Percentiles rank a stretch among this genome's conserved stretches.
phyloP scores from a whole-genome alignment of 441 rosid species.

The Arabidopsis hybrid region DNA sequence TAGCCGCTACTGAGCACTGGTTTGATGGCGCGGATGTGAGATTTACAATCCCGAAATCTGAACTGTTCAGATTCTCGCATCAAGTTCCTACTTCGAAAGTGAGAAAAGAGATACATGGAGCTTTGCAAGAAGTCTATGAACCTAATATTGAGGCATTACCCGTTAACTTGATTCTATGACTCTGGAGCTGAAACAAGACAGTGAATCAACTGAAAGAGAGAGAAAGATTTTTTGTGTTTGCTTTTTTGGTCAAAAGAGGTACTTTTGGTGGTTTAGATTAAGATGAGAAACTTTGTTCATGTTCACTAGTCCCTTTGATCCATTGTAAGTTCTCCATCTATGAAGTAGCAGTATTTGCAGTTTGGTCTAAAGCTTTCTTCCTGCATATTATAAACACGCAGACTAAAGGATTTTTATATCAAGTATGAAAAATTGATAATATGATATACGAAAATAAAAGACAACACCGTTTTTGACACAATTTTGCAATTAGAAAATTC shows the following conservation, averaged over 20 bases:
- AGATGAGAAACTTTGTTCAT: not conserved
- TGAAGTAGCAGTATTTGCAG: not conserved
- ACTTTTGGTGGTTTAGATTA: not conserved
- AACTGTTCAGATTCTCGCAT: constrained; percentile 78
- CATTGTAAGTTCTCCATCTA: not conserved
- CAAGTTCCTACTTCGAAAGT: constrained; percentile 65
- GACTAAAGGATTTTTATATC: not conserved
- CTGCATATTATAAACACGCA: not conserved
- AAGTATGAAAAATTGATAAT: too few species aligned
- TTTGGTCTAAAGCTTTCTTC: not conserved
- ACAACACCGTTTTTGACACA: too few species aligned
- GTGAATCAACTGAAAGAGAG: not conserved
- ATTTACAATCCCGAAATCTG: constrained; percentile 39
- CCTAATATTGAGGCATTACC: not conserved
- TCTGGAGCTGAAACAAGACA: constrained; percentile 16
- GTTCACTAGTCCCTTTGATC: not conserved
- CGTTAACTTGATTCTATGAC: not conserved
- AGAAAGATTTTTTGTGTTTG: not conserved
- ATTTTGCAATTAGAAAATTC: not conserved
- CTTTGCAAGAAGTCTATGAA: constrained; percentile 50
- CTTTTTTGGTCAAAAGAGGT: not conserved
- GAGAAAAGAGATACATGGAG: constrained; percentile 59
- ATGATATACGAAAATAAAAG: too few species aligned
- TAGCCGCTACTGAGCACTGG: constrained; percentile 32
- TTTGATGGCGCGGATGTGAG: constrained; percentile 42